A percentile compares a stretch with the other conserved stretches of the same genome.
Conservation (phyloP, 1,284 basidiomycete genomes). For the Cryptococcus floricola region DNA sequence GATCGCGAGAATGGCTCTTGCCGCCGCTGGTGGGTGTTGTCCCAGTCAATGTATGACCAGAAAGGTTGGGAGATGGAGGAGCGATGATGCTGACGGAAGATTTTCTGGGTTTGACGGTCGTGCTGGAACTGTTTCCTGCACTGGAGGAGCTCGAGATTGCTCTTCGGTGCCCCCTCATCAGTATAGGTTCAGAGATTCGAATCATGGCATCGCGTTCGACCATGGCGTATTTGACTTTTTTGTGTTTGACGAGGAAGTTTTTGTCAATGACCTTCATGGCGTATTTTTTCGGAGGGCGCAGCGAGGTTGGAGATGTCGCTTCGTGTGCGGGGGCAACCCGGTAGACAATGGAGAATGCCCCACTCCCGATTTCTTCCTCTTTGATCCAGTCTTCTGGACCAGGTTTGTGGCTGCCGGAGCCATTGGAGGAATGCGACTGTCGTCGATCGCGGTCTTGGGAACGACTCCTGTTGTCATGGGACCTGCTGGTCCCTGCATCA, state of each 20-base stretch:
- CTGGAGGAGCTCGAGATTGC: slow-evolving; percentile 36
- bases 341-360: slow-evolving; percentile 49
- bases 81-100: slow-evolving; percentile 11
- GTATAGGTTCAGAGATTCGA: slow-evolving; percentile 47
- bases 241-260: slow-evolving; percentile 51
- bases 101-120: slow-evolving; percentile 7
- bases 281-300: slow-evolving; percentile 35
- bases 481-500: slow-evolving; percentile 11
- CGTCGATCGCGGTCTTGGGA: slow-evolving; percentile 31
- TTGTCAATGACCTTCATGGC: slow-evolving; percentile 56
- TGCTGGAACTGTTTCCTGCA: slow-evolving; percentile 6
- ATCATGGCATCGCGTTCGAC: slow-evolving; percentile 54
- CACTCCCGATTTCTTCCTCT: slow-evolving; percentile 48
- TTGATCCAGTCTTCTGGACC: slow-evolving; percentile 41
- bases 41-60: neutral
- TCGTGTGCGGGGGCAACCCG: slow-evolving; percentile 3
- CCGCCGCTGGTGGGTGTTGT: neutral
- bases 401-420: slow-evolving; percentile 21
- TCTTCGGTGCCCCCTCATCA: slow-evolving; percentile 31
- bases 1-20: slow-evolving; percentile 8
- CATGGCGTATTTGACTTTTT: slow-evolving; percentile 55
- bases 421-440: slow-evolving; percentile 30
- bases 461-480: slow-evolving; percentile 2
- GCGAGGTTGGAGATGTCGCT: slow-evolving; percentile 20
- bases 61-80: neutral